Base-by-base conservation (phyloP, 1,284 basidiomycete genomes). In the Takashimella koratensis region DNA sequence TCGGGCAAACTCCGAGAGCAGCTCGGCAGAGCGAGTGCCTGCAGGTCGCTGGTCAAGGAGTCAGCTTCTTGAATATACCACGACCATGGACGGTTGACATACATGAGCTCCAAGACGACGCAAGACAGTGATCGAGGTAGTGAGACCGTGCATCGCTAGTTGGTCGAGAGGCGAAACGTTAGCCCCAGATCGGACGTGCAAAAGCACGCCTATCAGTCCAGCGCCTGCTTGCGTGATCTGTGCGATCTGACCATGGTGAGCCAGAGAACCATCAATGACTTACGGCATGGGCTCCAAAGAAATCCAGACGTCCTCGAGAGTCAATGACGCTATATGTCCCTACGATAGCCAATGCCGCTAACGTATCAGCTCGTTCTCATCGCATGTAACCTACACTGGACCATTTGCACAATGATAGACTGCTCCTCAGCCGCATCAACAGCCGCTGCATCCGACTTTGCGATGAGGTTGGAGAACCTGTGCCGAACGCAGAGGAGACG, bases 301-400 rank as follows among this genome's bases (percentile, higher is more conserved):
- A 62, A 47, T 63, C 61, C 43, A 68, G 60, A 19, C 66, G 58
- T 16, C 61, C 66, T 30, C 60, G 57, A 4, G 60, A 52, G 39
- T 66, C 63, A 43, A 66, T 66, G 30, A 62, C 61, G n/a, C 56
- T 53, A 50, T 68, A 68, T 8, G 66, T 66, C n/a, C 66, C 64
- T 40, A 68, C 59, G 39, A 68, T 66, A 25, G 59, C 66, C 2
- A 66, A 45, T 3, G 64, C 66, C 16, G 62, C 52, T 59, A 40
- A 5, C 19, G 13, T n/a, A 27, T 45, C 20, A 45, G 16, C 4
- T 21, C 24, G 45, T 54, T 41, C 40, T 57, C 60, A 59, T 48
- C 63, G 66, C 2, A 62, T 66, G 36, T 36, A 16, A 36, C 30
- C 30, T 36, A 36, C 30, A 16, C 16, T 36, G 30, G 16, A 36